Base-by-base conservation (phyloP, 2,329 filamentous ascomycete species). In the Helicocarpus griseus region DNA sequence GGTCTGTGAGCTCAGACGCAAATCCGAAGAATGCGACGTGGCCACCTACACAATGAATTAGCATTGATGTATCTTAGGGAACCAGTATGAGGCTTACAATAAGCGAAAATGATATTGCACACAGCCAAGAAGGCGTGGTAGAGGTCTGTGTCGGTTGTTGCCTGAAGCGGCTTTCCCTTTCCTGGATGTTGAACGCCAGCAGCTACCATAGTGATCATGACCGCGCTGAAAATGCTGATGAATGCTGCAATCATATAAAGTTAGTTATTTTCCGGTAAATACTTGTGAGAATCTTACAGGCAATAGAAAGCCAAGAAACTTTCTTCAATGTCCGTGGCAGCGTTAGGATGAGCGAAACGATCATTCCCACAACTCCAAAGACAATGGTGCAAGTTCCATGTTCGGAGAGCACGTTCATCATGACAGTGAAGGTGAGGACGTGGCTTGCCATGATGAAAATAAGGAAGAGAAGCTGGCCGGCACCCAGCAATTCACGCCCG, bases 401-500 rank as follows among this genome's bases (percentile, higher is more conserved):
- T 3, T 77, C 65, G 4, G 81, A 82, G 48, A 87, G 72, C 48
- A 76, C 80, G 58, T 82, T 82, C 66, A 87, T 78, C 57, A 83
- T 83, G 59, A 87, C 83, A 29, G 77, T 77, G 57, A 86, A 86
- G 0, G 83, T 86, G 55, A 87, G 70, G 48, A 85, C 73, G 67
- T 89, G 86, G n/a, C 82, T 85, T 31, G 78, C 82, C 67, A 85
- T 82, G 58, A 86, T 77, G 68, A 88, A 86, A 51, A 84, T 69
- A 36, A 87, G 71, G 65, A 86, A 80, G 17, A 87, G 66, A 8
- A 77, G 69, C 58, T 85, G 82, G 56, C 78, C 81, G 56, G 72
- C 66, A 22, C 81, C 82, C 41, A 86, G 70, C 29, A 87, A 57
- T 63, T 85, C 80, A 55, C 81, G 78, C 1, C 81, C 82, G 36